Base-by-base conservation (phyloP, 169 alveolate genomes). In the Plasmodium gonderi region DNA sequence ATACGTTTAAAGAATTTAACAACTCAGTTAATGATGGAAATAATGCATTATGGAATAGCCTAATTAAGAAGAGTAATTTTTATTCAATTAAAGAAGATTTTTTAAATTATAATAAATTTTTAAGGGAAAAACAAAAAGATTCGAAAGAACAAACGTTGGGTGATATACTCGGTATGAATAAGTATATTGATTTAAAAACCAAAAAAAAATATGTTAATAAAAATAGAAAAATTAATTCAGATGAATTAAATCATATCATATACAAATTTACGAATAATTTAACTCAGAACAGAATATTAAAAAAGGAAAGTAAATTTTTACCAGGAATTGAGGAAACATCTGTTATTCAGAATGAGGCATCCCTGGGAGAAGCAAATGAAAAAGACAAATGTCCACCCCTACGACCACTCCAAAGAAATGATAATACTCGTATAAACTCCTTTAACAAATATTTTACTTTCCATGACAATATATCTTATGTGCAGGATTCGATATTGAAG, bases 31-130 rank as follows among this genome's bases (percentile, higher is more conserved):
- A 49, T 47, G 49, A 47, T 12, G 77, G 76, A 44, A 68, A 69
- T 82, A 47, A 47, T 44, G 29, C 31, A 1, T n/a, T 82, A 23
- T 82, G 92, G 92, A 60, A 82, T 17, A 36, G 74, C 76, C 20
- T 82, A 17, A 82, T 82, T 12, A 82, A 44, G 44, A 82, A 82
- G 40, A 82, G 92, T 75, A 82, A 82, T 6, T 82, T 82, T 69
- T 82, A 82, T 75, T 26, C 36, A 31, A 44, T 72, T n/a, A 82
- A 82, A 40, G 92, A 82, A 38, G 92, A 82, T 38, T 82, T 69
- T 69, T n/a, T 45, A 82, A 82, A 82, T 82, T 82, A 82, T 54
- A 82, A 82, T 69, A 82, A 82, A 69, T 69, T 82, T 82, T 69
- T 82, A 5, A 40, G 11, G 23, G 72, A 67, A n/a, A 45, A 82